A percentile compares a stretch with the other conserved stretches of the same genome.
Evolutionary conservation across 2,329 filamentous ascomycete species (phyloP).

Genomic region (Dothistroma septosporum): DNA sequence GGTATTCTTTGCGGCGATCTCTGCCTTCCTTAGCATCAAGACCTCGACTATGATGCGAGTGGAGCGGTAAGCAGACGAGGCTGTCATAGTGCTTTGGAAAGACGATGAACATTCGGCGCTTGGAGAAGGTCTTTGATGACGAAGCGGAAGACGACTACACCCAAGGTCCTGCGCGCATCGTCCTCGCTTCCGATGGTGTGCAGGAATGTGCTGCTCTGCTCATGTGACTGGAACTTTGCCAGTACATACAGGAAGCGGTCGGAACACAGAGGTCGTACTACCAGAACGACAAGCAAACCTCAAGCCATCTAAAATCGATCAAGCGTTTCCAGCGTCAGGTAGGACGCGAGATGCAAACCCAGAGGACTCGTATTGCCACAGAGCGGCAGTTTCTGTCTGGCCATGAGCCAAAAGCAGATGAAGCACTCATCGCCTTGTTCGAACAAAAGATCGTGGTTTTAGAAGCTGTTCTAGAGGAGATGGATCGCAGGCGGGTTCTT

Average conservation of each 20-base stretch:
- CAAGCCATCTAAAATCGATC: neutral
- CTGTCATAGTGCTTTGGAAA: conserved; percentile 3
- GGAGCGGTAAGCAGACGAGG: conserved; percentile 12
- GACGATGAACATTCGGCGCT: conserved; percentile 13
- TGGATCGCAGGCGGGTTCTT: neutral
- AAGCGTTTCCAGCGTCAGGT: neutral
- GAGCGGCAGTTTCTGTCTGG: neutral
- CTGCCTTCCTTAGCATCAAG: no score
- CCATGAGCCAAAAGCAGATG: neutral
- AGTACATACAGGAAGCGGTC: neutral
- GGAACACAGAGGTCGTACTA: neutral
- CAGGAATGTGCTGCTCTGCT: conserved; percentile 3
- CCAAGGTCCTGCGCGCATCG: neutral
- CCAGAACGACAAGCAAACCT: neutral
- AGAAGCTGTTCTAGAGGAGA: neutral
- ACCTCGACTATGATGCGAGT: conserved; percentile 5
- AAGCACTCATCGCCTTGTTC: neutral
- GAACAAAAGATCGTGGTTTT: neutral
- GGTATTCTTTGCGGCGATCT: no score
- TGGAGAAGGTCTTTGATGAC: neutral
- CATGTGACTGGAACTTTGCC: conserved; percentile 5
- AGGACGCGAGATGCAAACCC: conserved; percentile 4
- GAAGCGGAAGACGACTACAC: conserved; percentile 9
- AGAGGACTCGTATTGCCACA: neutral
- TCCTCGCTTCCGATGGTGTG: conserved; percentile 3